These are phyloP conservation scores for Phialemonium atrogriseum DNA, from an alignment of 2,329 filamentous ascomycete species.

Conservation along the genomic window DNA sequence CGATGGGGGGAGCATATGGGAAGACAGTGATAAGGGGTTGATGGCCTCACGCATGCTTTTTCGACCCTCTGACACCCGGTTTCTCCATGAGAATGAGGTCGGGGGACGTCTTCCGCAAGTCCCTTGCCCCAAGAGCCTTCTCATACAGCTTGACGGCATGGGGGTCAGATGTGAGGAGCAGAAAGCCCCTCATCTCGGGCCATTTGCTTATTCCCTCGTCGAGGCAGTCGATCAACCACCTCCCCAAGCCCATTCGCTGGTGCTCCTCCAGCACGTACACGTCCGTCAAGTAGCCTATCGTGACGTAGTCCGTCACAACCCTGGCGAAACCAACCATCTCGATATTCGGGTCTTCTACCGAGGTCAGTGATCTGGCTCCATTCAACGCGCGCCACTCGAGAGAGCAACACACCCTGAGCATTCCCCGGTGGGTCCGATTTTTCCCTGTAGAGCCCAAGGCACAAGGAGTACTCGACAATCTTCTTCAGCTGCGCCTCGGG, in stretches of 20 bases:
- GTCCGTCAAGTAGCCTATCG: constrained; percentile 62
- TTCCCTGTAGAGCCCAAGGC: constrained; percentile 50
- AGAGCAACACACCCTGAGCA: too few relatives aligned
- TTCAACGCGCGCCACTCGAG: too few relatives aligned
- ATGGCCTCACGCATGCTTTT: constrained; percentile 2
- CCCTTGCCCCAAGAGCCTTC: constrained; percentile 34
- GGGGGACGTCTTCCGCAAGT: constrained; percentile 32
- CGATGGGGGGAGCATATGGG: constrained; percentile 67
- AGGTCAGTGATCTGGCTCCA: too few relatives aligned
- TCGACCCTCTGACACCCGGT: constrained; percentile 3
- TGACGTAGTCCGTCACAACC: constrained; percentile 61
- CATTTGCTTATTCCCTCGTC: constrained; percentile 48
- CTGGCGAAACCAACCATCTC: constrained; percentile 50
- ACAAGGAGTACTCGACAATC: constrained; percentile 50
- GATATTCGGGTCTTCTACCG: too few relatives aligned
- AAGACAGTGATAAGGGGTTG: constrained; percentile 45
- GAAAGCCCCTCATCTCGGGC: constrained; percentile 49
- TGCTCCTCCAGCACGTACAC: constrained; percentile 55
- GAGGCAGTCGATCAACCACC: constrained; percentile 55
- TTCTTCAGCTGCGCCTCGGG: constrained; percentile 38
- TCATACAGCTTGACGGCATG: constrained; percentile 34
- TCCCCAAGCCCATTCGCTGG: constrained; percentile 54
- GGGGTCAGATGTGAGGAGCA: constrained; percentile 40
- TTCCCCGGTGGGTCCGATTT: constrained; percentile 8
- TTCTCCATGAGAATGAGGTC: constrained; percentile 21